phyloP scores from a whole-genome alignment of 2,329 filamentous ascomycete genomes.

The Ceratocystis eucalypticola region DNA sequence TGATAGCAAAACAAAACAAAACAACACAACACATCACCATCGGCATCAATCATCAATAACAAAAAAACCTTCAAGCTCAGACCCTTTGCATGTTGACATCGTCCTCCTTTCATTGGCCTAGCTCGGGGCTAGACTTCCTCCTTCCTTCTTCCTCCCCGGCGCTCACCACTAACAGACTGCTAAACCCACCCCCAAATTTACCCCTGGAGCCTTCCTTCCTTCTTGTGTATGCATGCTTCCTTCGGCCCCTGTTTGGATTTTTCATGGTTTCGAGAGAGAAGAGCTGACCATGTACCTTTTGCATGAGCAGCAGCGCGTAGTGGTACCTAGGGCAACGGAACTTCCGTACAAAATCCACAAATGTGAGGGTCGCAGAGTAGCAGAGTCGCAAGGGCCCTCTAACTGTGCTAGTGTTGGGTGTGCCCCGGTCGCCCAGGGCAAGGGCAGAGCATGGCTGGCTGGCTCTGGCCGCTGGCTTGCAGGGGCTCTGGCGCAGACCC shows the following conservation, averaged over 20 bases:
- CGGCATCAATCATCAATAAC: background rate
- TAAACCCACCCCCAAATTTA: slow-evolving; percentile 3
- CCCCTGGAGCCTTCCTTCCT: slow-evolving; percentile 1
- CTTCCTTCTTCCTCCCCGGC: too few relatives aligned
- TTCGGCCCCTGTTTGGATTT: background rate
- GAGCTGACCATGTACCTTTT: slow-evolving; percentile 2
- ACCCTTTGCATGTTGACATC: background rate
- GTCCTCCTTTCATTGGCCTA: background rate
- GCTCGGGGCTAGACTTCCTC: background rate
- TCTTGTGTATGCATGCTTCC: background rate
- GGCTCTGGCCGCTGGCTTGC: background rate
- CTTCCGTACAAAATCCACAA: background rate
- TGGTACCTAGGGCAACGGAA: slow-evolving; percentile 5
- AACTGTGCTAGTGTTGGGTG: background rate
- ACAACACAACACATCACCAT: background rate
- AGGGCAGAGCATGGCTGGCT: background rate
- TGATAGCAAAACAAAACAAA: background rate
- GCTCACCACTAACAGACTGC: background rate
- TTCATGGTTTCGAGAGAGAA: background rate
- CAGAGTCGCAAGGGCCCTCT: slow-evolving; percentile 3
- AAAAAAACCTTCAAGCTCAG: background rate
- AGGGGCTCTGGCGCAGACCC: too few relatives aligned
- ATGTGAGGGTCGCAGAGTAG: background rate
- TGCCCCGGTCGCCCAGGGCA: background rate
- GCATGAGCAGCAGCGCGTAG: background rate